Evolutionary conservation across 83 land plant genomes (phyloP).

Genomic region (Diphasiastrum complanatum): DNA sequence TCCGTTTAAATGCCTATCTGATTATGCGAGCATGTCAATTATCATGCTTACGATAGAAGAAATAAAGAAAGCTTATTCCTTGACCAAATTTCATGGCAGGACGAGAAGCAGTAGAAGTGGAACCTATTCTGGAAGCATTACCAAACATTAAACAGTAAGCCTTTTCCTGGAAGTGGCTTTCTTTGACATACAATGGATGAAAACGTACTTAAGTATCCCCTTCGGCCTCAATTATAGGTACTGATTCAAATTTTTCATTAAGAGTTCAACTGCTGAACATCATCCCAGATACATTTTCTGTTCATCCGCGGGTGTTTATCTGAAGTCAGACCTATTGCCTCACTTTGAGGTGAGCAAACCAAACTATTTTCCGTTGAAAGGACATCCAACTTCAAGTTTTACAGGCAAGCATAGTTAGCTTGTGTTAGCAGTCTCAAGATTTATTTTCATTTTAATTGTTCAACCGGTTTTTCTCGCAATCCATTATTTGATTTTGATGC

Average conservation of each 20-base stretch:
- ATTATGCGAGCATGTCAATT: neutral
- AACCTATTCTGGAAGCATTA: slow-evolving; percentile 86
- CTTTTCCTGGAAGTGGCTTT: too few species aligned
- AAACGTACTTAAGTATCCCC: too few species aligned
- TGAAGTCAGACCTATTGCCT: slow-evolving; percentile 83
- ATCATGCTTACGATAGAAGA: neutral
- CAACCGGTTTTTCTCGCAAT: too few species aligned
- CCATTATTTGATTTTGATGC: too few species aligned
- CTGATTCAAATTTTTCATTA: neutral
- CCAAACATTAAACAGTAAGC: slow-evolving; percentile 92
- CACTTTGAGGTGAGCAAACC: slow-evolving; percentile 82
- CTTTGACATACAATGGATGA: too few species aligned
- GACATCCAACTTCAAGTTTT: neutral
- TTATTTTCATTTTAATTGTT: too few species aligned
- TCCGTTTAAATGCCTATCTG: neutral
- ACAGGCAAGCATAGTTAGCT: too few species aligned
- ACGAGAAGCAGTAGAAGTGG: slow-evolving; percentile 89
- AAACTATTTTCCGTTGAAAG: neutral
- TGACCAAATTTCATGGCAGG: slow-evolving; percentile 37
- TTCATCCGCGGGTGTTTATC: slow-evolving; percentile 98
- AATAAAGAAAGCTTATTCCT: neutral
- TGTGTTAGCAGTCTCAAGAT: neutral
- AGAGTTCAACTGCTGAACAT: neutral
- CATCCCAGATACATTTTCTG: slow-evolving; percentile 88
- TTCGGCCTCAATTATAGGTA: too few species aligned